Evolutionary conservation across 441 rosid species (phyloP), one percentile per base, ranked within the genome.

Genomic region (Euphorbia schlechtendalii): DNA sequence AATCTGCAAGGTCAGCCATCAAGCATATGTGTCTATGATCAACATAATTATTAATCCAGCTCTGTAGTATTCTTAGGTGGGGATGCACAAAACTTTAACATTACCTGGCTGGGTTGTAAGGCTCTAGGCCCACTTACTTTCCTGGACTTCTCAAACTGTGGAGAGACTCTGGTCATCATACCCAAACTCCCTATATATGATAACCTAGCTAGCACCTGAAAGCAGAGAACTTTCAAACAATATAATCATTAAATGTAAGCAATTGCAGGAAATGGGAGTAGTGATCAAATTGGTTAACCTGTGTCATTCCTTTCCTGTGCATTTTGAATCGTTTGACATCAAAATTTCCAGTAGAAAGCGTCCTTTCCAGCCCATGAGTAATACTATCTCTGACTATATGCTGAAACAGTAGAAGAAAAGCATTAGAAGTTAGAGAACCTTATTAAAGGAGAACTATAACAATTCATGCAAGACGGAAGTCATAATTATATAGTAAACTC

Each of bases 121-220:
- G 99, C 96, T 79, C 98, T 86, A 38, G 99, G 98, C 74, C 99
- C 99, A 83, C 99, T 91, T 54, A 89, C 99, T 94, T 94, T 91
- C 78, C 96, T 89, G 40, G 99, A 94, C 84, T 91, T 94, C 81
- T 91, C 96, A 72, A 94, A 94, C 65, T 91, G 99, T 59, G 98
- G 98, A 30, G 72, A 59, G 72, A 91, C 74, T 82, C 84, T 89
- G 36, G 99, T 94, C 83, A 91, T 82, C 64, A 80, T 81, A 68
- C 99, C 99, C 86, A 91, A 28, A 66, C 87, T 71, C 56, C 85
- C 92, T 13, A 94, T 94, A 68, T 78, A 94, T 56, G 99, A 89
- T 76, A 91, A 75, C 79, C 99, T 84, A 24, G 72, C 78, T 22
- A 94, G 77, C 59, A 87, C 96, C 99, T 94, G 64, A 32, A 58